Base-by-base conservation (phyloP, 2,329 filamentous ascomycete species). In the Trichoderma koningiopsis region DNA sequence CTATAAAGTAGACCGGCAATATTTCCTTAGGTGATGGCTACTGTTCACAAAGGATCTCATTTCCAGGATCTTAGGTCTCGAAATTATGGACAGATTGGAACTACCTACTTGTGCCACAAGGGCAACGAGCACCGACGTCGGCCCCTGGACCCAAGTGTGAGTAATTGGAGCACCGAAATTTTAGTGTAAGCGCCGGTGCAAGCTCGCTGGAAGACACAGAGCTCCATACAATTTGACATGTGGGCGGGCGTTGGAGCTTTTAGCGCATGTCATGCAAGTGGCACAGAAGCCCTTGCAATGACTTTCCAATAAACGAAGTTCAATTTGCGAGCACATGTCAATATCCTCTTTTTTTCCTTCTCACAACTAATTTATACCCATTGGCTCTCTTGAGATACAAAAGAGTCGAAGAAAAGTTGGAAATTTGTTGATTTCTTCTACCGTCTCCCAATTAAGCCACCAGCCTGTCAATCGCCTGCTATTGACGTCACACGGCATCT, bases 401-500 rank as follows among this genome's bases (percentile, higher is more conserved):
- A 40, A 7, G 24, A 56, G 5, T 8, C 16, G 49, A 49, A 31
- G 29, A 47, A 52, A 47, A 2, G 19, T 3, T 8, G 24, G 40
- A 52, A 29, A 40, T 35, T 29, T 56, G 3, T 14, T 31, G 22
- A n/a, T 29, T 33, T 14, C 24, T 64, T 11, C 29, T n/a, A 19
- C n/a, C 8, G 11, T 47, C 43, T 68, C 37, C 2, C 13, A 52
- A 29, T 37, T 33, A 19, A 67, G 63, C 55, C 63, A 59, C 33
- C 59, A 16, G 43, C 53, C n/a, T 19, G n/a, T 19, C 14, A 33
- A 40, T 22, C 22, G 43, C 43, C 65, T 61, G 8, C 37, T 59
- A 55, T 68, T 68, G 65, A 68, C 65, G 65, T 68, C 65, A 68
- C 65, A 0, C 13, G 19, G 33, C 31, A 57, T 52, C 40, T 29